Conservation (phyloP, 352 stramenopile genomes). For the Elongisporangium anandrum region DNA sequence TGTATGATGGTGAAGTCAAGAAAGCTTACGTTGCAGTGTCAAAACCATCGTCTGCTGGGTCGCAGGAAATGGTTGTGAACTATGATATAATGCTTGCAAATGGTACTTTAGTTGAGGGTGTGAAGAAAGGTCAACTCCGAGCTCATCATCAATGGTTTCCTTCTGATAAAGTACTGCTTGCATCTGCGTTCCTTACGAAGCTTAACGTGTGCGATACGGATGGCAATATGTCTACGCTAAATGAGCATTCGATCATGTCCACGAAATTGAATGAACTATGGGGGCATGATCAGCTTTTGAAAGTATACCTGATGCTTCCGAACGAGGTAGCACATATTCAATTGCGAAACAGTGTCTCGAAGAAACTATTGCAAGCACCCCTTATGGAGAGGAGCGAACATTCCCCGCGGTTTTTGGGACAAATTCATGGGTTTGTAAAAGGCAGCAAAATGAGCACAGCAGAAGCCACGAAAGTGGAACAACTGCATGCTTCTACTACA, state of each 20-base stretch:
- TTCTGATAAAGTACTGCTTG: slow-evolving; percentile 36
- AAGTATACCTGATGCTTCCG: slow-evolving; percentile 47
- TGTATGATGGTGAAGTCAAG: slow-evolving; percentile 30
- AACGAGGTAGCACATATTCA: slow-evolving; percentile 20
- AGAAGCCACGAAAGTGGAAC: slow-evolving; percentile 25
- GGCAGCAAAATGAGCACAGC: slow-evolving; percentile 19
- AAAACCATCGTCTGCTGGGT: neutral
- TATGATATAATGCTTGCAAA: slow-evolving; percentile 44
- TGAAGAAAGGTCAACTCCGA: slow-evolving; percentile 33
- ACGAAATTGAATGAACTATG: slow-evolving; percentile 30
- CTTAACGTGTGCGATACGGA: slow-evolving; percentile 16
- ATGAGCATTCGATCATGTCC: slow-evolving; percentile 6
- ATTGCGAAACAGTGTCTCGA: slow-evolving; percentile 33
- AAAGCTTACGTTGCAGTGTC: slow-evolving; percentile 11
- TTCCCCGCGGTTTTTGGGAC: slow-evolving; percentile 45
- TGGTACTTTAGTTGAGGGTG: slow-evolving; percentile 21
- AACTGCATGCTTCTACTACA: slow-evolving; percentile 19
- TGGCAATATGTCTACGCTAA: neutral
- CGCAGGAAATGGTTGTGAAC: slow-evolving; percentile 7
- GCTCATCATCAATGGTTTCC: slow-evolving; percentile 28
- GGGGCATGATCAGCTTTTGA: slow-evolving; percentile 36
- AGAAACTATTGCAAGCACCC: slow-evolving; percentile 26
- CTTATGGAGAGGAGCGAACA: slow-evolving; percentile 24
- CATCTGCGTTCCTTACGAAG: slow-evolving; percentile 22
- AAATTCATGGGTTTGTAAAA: slow-evolving; percentile 54